phyloP scores from a whole-genome alignment of 257 asterid species.

The Echium plantagineum region DNA sequence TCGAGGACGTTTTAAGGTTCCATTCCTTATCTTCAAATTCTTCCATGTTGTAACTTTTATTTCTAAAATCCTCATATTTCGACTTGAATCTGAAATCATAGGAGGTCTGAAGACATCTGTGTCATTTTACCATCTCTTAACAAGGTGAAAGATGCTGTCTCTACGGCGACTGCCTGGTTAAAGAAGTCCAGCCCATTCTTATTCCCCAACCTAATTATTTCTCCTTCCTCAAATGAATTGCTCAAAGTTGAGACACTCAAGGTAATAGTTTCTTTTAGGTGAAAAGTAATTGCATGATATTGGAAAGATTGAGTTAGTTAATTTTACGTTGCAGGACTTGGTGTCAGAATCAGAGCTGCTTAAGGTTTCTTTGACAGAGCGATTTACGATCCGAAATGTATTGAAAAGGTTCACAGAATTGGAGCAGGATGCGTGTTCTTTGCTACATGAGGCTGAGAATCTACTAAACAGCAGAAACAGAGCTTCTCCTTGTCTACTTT shows the following conservation, averaged over 20 bases:
- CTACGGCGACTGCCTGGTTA: constrained; percentile 65
- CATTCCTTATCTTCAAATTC: neutral
- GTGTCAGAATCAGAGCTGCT: constrained; percentile 56
- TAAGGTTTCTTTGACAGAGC: constrained; percentile 56
- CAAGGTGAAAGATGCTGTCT: constrained; percentile 55
- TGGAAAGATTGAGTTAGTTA: constrained; percentile 5
- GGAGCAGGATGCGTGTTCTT: constrained; percentile 56
- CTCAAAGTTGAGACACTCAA: constrained; percentile 46
- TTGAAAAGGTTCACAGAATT: constrained; percentile 44
- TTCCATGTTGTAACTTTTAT: constrained; percentile 2
- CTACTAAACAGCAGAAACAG: constrained; percentile 31
- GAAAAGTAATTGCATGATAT: neutral
- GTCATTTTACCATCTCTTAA: constrained; percentile 61
- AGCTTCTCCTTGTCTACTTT: constrained; percentile 22
- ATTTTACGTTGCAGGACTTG: constrained; percentile 48
- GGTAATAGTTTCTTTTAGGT: constrained; percentile 28
- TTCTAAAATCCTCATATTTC: constrained; percentile 11
- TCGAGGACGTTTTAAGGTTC: constrained; percentile 72
- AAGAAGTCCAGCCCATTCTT: constrained; percentile 55
- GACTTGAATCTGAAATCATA: constrained; percentile 22
- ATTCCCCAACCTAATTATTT: constrained; percentile 21
- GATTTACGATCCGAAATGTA: constrained; percentile 36
- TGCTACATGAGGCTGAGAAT: constrained; percentile 41
- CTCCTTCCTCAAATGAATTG: constrained; percentile 31
- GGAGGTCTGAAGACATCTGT: constrained; percentile 57